Conservation (phyloP, 345 rosid species). For the Clausena lansium region DNA sequence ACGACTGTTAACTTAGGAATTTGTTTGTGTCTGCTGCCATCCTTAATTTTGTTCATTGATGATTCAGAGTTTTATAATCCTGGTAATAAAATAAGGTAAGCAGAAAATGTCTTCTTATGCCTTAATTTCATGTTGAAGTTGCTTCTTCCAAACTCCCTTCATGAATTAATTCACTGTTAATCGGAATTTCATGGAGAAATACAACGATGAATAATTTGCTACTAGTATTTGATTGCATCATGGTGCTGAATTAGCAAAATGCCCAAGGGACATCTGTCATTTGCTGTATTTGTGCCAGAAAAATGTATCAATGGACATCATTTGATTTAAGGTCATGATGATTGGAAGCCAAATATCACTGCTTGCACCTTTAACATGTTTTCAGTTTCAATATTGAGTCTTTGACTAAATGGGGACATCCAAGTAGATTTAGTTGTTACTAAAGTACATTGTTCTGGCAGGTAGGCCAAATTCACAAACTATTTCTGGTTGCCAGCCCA, state of each 20-base stretch:
- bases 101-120: neutral
- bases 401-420: neutral
- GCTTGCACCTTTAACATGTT: neutral
- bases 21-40: neutral
- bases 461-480: too few species aligned
- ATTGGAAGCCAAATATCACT: neutral
- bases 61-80: neutral
- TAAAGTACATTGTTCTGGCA: neutral
- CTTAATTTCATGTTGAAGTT: neutral
- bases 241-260: neutral
- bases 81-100: neutral
- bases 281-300: neutral
- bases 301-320: too few species aligned
- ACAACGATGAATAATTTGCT: neutral
- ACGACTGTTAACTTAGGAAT: neutral
- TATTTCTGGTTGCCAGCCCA: neutral
- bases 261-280: neutral
- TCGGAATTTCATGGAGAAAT: too few species aligned
- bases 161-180: too few species aligned
- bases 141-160: too few species aligned
- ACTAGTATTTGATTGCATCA: neutral
- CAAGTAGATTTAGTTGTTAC: neutral
- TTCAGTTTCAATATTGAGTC: neutral
- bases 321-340: too few species aligned
- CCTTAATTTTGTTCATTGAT: neutral